phyloP scores from a whole-genome alignment of 495 filamentous ascomycete genomes.

The Penicillium coprophilum region DNA sequence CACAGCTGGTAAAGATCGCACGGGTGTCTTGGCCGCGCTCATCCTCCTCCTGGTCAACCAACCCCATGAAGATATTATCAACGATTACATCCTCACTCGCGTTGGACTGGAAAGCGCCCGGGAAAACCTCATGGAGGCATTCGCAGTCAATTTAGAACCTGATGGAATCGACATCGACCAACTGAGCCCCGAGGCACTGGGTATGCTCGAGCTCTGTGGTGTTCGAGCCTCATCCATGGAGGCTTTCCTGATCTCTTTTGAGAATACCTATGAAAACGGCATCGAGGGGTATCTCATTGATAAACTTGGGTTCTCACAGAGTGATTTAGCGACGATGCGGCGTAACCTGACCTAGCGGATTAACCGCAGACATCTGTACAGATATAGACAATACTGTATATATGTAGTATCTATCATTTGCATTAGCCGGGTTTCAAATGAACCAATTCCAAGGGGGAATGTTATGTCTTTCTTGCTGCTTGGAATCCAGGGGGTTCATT shows the following conservation, averaged over 20 bases:
- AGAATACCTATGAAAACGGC: conserved; percentile 25
- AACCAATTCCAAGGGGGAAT: background rate
- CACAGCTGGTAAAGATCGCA: conserved; percentile 63
- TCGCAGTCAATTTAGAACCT: conserved; percentile 14
- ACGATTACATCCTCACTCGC: conserved; percentile 50
- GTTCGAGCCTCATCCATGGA: conserved; percentile 30
- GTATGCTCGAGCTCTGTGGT: conserved; percentile 30
- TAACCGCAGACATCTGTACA: background rate
- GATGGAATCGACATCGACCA: conserved; percentile 20
- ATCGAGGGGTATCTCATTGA: conserved; percentile 24
- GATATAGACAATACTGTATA: background rate
- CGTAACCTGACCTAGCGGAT: conserved; percentile 14
- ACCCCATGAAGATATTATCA: conserved; percentile 41
- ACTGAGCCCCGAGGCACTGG: conserved; percentile 26
- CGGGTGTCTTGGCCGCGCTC: conserved; percentile 58
- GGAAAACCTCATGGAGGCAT: conserved; percentile 21
- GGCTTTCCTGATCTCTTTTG: conserved; percentile 31
- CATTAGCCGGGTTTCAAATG: background rate
- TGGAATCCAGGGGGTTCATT: too few species aligned
- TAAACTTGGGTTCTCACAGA: conserved; percentile 22
- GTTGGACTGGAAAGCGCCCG: conserved; percentile 30
- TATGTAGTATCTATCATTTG: background rate
- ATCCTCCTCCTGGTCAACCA: conserved; percentile 55
- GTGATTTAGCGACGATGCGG: conserved; percentile 20
- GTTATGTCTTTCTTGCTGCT: too few species aligned